These are phyloP conservation scores for Saccharomyces hybrid DNA, from an alignment of 1,139 yeast species.

Conservation along the genomic window DNA sequence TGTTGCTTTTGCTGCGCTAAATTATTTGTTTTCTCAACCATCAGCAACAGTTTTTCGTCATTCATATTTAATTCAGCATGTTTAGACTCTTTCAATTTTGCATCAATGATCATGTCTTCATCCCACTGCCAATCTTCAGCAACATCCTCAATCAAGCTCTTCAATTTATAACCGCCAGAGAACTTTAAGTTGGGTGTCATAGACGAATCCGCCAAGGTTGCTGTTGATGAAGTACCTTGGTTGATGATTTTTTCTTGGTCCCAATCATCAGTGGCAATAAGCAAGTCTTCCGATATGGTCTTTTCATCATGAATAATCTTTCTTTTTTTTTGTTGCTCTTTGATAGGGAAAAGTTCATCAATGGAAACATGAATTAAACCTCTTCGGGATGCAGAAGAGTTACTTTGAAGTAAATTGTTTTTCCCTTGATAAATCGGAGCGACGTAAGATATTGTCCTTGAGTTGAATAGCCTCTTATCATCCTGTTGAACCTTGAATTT, in stretches of 20 bases:
- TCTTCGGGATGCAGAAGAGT: constrained; percentile 9
- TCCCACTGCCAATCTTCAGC: constrained; percentile 53
- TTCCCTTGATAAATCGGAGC: constrained; percentile 2
- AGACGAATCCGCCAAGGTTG: background rate
- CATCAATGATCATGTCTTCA: constrained; percentile 76
- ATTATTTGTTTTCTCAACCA: constrained; percentile 22
- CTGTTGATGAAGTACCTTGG: background rate
- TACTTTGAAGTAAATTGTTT: constrained; percentile 1
- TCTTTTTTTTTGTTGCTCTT: constrained; percentile 21
- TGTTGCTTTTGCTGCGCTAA: background rate
- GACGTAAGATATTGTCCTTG: constrained; percentile 9
- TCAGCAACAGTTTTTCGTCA: constrained; percentile 70
- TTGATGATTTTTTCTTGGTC: constrained; percentile 59
- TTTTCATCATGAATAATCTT: constrained; percentile 8
- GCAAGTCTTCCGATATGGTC: constrained; percentile 44
- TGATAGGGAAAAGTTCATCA: constrained; percentile 17
- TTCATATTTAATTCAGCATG: constrained; percentile 59
- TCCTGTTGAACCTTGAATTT: constrained; percentile 30
- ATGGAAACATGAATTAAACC: constrained; percentile 20
- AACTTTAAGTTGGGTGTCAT: background rate
- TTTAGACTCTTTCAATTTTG: constrained; percentile 46
- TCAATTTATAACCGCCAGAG: background rate
- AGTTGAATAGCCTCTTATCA: constrained; percentile 25
- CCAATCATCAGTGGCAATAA: constrained; percentile 80
- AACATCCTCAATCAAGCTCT: background rate